Base-by-base conservation (phyloP, 1,284 basidiomycete species). In the Acaromyces ingoldii region DNA sequence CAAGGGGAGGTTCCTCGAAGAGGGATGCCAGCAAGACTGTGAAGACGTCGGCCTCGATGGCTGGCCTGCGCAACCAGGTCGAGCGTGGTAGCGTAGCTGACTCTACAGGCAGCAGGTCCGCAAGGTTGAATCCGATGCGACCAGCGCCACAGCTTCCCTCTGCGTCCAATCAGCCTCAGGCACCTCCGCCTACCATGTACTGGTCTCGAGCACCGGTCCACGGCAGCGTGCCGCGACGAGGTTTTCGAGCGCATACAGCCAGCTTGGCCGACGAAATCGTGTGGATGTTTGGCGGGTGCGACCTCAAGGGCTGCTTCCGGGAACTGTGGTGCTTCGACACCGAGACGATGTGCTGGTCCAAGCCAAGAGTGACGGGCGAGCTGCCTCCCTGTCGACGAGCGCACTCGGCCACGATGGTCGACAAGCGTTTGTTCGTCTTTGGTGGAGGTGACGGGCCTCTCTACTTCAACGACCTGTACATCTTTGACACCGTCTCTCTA, bases 281-380 rank as follows among this genome's bases (percentile, higher is more conserved):
- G 1, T 95, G 89, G 88, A 70, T 93, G 28, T 86, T 93, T 67
- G 91, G 91, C 5, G 91, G 91, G 1, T 89, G 88, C 59, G 89
- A 92, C 59, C 86, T 87, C 57, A 83, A 82, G 64, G 84, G 83
- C 7, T 86, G 83, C 58, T 86, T 83, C 77, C 82, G 82, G 58
- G 88, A 90, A 48, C 81, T 91, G 1, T 89, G 87, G 68, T 88
- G 84, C 63, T 90, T 92, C 67, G 89, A 93, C 75, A 88, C 84
- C 2, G 90, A 92, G 76, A 90, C 88, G 30, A 87, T 91, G 82
- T 85, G 88, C 72, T 95, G 91, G 91, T 82, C 83, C 0, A 83
- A 84, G 53, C 84, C 88, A 0, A 83, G 86, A 24, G 85, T 84
- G 28, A 70, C 80, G 1, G 90, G 90, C 15, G 85, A 88, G 3